These are phyloP conservation scores for Lasiodiplodia gonubiensis DNA, from an alignment of 2,329 filamentous ascomycete species.

Conservation along the genomic window DNA sequence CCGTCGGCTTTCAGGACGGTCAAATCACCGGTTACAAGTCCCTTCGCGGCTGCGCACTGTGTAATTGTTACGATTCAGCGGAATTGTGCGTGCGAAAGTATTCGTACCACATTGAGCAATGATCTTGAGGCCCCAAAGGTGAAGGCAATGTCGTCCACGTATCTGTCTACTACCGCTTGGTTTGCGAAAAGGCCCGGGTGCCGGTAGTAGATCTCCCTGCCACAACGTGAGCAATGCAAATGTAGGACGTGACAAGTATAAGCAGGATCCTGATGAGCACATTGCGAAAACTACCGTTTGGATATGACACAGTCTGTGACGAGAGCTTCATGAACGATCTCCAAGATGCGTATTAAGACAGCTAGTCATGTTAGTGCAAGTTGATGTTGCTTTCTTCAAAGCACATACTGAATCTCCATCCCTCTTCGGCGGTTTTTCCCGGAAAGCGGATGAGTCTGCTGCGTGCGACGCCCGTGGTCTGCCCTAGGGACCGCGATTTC, in stretches of 20 bases:
- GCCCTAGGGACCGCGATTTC: slow-evolving; percentile 26
- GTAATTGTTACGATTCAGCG: slow-evolving; percentile 3
- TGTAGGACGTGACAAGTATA: neutral
- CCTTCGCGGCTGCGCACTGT: slow-evolving; percentile 76
- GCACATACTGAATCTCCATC: slow-evolving; percentile 61
- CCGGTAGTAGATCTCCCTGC: slow-evolving; percentile 82
- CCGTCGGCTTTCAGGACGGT: slow-evolving; percentile 55
- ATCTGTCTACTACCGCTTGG: slow-evolving; percentile 71
- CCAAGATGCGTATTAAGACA: slow-evolving; percentile 61
- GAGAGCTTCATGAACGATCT: slow-evolving; percentile 61
- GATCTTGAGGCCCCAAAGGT: slow-evolving; percentile 70
- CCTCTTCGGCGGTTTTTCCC: slow-evolving; percentile 60
- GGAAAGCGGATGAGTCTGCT: slow-evolving; percentile 55
- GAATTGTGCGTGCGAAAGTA: slow-evolving; percentile 31
- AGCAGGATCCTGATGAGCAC: neutral
- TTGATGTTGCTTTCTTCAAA: neutral
- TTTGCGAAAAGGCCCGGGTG: slow-evolving; percentile 73
- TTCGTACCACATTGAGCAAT: slow-evolving; percentile 72
- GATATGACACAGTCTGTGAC: slow-evolving; percentile 56
- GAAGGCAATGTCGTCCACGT: slow-evolving; percentile 75
- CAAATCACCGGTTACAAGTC: slow-evolving; percentile 68
- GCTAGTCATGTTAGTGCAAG: slow-evolving; percentile 46
- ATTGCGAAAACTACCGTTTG: slow-evolving; percentile 55
- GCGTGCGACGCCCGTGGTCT: slow-evolving; percentile 30
- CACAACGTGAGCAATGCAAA: neutral